Conservation (phyloP, 257 asterid species). For the Solanum chiquidenum region DNA sequence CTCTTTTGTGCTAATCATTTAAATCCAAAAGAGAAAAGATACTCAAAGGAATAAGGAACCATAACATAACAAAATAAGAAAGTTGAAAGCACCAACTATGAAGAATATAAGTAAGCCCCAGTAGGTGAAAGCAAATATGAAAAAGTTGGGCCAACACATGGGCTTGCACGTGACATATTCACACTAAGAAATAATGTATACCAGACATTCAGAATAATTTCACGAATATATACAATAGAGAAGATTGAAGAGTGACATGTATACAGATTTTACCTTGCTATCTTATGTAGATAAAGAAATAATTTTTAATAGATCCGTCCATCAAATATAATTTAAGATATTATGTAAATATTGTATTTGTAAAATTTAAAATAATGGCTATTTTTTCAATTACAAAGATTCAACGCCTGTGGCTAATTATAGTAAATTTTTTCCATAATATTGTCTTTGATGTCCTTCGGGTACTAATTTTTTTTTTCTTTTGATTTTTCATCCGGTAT, state of each 20-base stretch:
- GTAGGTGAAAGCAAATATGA: not conserved
- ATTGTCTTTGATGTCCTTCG: not conserved
- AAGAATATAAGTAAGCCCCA: not conserved
- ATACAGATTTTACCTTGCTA: accelerated
- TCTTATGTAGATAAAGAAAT: not conserved
- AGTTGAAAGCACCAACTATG: not conserved
- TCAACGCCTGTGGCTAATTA: not conserved
- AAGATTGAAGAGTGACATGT: not conserved
- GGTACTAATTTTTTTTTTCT: not conserved
- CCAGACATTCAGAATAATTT: too few species aligned
- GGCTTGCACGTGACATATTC: not conserved
- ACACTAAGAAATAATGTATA: not conserved
- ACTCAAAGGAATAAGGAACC: not conserved
- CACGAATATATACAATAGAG: too few species aligned
- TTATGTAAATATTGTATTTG: not conserved
- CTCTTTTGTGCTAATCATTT: not conserved
- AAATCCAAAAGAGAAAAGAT: not conserved
- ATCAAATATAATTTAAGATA: not conserved
- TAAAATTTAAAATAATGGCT: not conserved
- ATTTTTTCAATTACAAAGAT: not conserved
- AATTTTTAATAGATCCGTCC: accelerated
- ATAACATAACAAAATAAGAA: not conserved
- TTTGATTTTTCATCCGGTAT: too few species aligned
- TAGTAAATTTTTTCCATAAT: not conserved
- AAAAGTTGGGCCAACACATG: not conserved